phyloP scores from a whole-genome alignment of 345 rosid species.

The Garcia nutans region DNA sequence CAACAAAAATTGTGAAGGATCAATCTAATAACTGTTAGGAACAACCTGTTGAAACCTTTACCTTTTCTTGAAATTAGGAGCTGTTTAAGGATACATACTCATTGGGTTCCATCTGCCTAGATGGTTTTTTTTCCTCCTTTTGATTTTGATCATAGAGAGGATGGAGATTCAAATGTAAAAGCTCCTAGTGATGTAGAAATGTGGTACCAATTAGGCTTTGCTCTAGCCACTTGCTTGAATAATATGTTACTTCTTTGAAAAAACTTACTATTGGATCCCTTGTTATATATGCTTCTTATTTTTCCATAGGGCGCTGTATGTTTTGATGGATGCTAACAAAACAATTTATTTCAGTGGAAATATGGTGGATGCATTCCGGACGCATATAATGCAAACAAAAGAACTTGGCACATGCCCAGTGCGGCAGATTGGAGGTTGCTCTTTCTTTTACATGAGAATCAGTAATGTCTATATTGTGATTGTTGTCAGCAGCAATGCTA shows the following conservation, averaged over 20 bases:
- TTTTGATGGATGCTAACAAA: constrained; percentile 10
- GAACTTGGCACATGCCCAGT: constrained; percentile 97
- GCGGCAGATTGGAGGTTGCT: constrained; percentile 98
- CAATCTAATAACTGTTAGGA: not conserved
- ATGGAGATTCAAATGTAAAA: not conserved
- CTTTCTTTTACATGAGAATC: constrained; percentile 91
- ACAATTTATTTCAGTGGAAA: constrained; percentile 54
- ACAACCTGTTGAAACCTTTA: not conserved
- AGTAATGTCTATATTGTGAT: constrained; percentile 97
- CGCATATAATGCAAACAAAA: constrained; percentile 97
- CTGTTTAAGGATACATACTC: not conserved
- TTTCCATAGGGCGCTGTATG: not conserved
- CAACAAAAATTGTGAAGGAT: not conserved
- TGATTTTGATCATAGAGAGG: not conserved
- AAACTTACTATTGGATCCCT: not conserved
- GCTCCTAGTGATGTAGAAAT: not conserved
- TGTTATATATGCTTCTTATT: not conserved
- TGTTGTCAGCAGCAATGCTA: constrained; percentile 99
- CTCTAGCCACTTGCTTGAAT: not conserved
- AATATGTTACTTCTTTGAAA: not conserved
- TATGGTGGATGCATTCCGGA: constrained; percentile 99
- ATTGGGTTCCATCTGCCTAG: not conserved
- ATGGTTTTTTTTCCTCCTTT: not conserved
- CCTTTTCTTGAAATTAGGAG: constrained; percentile 2
- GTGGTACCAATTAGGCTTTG: not conserved